phyloP scores from a whole-genome alignment of 192 early-diverging fungal species.

The Backusella westeae region DNA sequence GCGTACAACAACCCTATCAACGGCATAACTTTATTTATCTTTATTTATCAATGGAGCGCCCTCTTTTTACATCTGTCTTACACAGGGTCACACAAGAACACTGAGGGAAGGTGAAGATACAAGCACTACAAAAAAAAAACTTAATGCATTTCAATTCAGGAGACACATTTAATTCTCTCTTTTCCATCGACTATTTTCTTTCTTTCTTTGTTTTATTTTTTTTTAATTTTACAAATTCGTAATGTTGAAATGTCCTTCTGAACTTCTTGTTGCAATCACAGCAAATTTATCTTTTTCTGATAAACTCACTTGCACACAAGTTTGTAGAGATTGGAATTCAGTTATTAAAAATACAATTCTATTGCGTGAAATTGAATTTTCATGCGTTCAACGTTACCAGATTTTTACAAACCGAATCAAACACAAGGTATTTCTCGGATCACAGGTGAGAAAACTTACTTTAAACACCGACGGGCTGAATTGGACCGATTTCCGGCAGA shows the following conservation, averaged over 20 bases:
- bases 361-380: background rate
- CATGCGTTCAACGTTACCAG: background rate
- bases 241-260: conserved; percentile 4
- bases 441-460: background rate
- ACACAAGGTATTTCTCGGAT: background rate
- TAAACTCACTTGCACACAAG: background rate
- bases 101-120: background rate
- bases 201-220: background rate
- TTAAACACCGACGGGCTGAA: background rate
- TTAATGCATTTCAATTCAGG: background rate
- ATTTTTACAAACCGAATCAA: background rate
- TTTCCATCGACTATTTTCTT: background rate
- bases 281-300: background rate
- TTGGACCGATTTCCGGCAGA: background rate
- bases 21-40: background rate
- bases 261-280: background rate
- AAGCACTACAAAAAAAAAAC: background rate
- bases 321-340: background rate
- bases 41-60: background rate
- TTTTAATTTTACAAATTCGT: background rate
- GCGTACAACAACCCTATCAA: too few species aligned
- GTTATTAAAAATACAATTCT: background rate
- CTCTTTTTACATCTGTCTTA: background rate
- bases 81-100: too few species aligned
- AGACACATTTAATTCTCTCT: background rate